Percentiles rank a stretch among this genome's conserved stretches.
Conservation (phyloP, 306 rosid species). For the Citrullus amarus region DNA sequence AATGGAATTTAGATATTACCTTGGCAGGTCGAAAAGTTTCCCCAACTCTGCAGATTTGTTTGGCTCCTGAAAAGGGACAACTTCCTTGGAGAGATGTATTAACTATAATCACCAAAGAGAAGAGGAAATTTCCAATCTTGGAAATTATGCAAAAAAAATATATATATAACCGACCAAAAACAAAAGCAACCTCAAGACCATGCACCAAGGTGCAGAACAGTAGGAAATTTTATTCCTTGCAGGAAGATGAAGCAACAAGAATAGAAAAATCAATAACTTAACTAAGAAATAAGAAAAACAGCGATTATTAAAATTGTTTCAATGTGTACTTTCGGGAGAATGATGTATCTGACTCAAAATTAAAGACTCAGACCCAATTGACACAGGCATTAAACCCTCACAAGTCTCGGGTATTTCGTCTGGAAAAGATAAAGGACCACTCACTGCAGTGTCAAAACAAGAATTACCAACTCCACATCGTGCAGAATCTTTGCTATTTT, state of each 20-base stretch:
- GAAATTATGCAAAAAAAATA: neutral
- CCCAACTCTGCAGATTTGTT: neutral
- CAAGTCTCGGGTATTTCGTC: constrained; percentile 71
- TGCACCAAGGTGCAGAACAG: neutral
- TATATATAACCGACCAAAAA: neutral
- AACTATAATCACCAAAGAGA: neutral
- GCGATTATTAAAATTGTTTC: constrained; percentile 81
- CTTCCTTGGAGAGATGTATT: neutral
- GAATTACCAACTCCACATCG: constrained; percentile 24
- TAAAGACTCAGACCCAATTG: constrained; percentile 96
- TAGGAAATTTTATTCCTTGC: constrained; percentile 12
- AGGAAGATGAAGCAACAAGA: neutral
- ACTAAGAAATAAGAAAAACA: constrained; percentile 21
- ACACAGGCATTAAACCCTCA: constrained; percentile 82
- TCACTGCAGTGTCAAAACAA: constrained; percentile 39
- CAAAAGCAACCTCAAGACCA: neutral
- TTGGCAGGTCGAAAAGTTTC: neutral
- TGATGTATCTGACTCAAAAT: constrained; percentile 99
- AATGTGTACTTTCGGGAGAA: constrained; percentile 99
- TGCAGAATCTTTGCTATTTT: constrained; percentile 17
- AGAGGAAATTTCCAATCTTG: neutral
- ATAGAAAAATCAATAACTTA: constrained; percentile 1
- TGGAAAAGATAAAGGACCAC: constrained; percentile 42
- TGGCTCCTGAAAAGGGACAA: neutral
- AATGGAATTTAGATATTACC: neutral